Conservation (phyloP, 208 protist species). For the Naegleria fowleri region DNA sequence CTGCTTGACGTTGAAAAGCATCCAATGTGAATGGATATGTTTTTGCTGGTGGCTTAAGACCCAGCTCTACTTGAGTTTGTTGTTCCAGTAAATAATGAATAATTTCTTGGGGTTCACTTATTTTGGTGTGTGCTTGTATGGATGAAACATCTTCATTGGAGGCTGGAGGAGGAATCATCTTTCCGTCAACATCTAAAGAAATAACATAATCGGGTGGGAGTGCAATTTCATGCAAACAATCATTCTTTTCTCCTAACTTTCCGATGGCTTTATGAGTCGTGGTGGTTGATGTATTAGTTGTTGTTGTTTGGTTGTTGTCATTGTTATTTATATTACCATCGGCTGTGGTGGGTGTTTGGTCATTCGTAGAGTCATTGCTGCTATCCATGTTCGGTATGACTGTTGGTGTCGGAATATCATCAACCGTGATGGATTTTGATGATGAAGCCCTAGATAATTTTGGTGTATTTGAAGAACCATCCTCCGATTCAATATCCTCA, state of each 20-base stretch:
- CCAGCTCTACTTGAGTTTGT: neutral
- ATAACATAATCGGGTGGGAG: neutral
- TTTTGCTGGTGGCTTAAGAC: slow-evolving; percentile 41
- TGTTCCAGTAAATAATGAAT: neutral
- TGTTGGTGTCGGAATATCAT: neutral
- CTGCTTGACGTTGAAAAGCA: slow-evolving; percentile 71
- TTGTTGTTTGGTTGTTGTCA: neutral
- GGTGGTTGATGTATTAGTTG: neutral
- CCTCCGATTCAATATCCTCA: neutral
- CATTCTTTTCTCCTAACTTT: neutral
- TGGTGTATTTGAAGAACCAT: neutral
- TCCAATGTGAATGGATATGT: slow-evolving; percentile 78
- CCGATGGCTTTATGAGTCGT: neutral
- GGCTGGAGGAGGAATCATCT: neutral
- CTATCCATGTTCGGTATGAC: neutral
- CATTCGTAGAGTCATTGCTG: neutral
- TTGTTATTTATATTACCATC: neutral
- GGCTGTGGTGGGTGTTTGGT: neutral
- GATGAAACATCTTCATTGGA: neutral
- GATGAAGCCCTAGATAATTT: neutral
- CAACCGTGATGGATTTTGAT: neutral
- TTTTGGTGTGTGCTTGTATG: neutral
- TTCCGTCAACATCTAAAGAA: neutral
- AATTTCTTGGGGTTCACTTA: neutral
- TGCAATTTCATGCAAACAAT: slow-evolving; percentile 24